These are phyloP conservation scores for Penicillium sp. DNA, from an alignment of 2,329 filamentous ascomycete species.

Conservation along the genomic window DNA sequence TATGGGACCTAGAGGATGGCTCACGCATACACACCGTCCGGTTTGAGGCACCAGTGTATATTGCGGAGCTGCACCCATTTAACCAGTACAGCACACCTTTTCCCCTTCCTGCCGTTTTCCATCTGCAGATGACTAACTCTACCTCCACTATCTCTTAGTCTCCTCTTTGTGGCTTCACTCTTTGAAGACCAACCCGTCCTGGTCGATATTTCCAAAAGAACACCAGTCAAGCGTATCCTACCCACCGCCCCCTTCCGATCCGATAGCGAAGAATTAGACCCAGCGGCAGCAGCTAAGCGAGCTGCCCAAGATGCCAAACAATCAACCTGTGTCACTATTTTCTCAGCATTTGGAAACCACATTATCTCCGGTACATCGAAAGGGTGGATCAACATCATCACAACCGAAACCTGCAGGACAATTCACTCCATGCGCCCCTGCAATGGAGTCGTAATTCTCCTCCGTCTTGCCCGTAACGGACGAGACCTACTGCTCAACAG, in stretches of 20 bases:
- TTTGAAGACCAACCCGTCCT: constrained; percentile 92
- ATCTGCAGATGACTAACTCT: not conserved
- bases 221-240: constrained; percentile 72
- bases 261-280: constrained; percentile 65
- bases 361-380: constrained; percentile 93
- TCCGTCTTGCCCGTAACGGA: constrained; percentile 81
- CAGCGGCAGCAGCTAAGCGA: constrained; percentile 71
- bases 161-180: constrained; percentile 84
- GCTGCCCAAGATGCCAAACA: constrained; percentile 91
- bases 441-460: constrained; percentile 80
- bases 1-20: constrained; percentile 85
- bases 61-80: constrained; percentile 89
- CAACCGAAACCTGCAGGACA: constrained; percentile 74
- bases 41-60: constrained; percentile 91
- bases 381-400: constrained; percentile 94
- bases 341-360: constrained; percentile 80
- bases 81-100: constrained; percentile 68
- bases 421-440: constrained; percentile 90
- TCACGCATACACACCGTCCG: constrained; percentile 77
- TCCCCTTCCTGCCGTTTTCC: not conserved
- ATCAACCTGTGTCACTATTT: constrained; percentile 89
- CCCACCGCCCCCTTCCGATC: constrained; percentile 79
- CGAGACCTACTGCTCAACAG: constrained; percentile 88
- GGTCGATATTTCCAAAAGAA: constrained; percentile 72
- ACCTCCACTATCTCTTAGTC: constrained; percentile 48